Evolutionary conservation across 2,329 filamentous ascomycete species (phyloP), one percentile per base, ranked within the genome.

Genomic region (Penicillium glabrum): DNA sequence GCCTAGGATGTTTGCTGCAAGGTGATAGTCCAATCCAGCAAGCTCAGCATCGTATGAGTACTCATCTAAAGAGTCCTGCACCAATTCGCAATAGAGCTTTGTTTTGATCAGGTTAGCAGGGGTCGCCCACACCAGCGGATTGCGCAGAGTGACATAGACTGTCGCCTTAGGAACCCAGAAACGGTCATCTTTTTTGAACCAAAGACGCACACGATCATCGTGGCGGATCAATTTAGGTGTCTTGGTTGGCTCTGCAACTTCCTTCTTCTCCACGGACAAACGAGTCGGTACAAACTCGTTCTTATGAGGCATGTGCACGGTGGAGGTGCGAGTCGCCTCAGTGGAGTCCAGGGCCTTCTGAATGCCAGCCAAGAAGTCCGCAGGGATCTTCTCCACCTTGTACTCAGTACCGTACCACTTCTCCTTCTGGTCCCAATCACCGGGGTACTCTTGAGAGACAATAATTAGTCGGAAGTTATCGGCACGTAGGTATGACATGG

Each of bases 341-440:
- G 83, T 77, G 44, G 83, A 83, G 1, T 83, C 75, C 29, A 85
- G 81, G 1, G 91, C 90, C 58, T 82, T 76, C 53, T 83, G 81
- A 59, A 97, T 82, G 50, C 91, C 87, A 11, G 81, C 77, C 72
- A 96, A 80, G 65, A 97, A 88, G 19, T 92, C 86, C 14, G 82
- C 71, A 0, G 93, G 87, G 35, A 99, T 90, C 69, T 86, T 89
- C 70, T 96, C 89, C 31, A 88, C 83, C 61, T 86, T 90, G 76
- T 97, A 96, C 69, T 98, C 93, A 0, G 95, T 99, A 9, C 93
- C 93, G 67, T 99, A 99, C 95, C 95, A 99, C 71, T 93, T 91
- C 78, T 99, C 95, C 70, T 89, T 96, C 72, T 88, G 79, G 62
- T 96, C 84, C 90, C 91, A 97, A 51, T 86, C 83, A 0, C 91